Base-by-base conservation (phyloP, 2,329 filamentous ascomycete genomes). In the Botrytis deweyae region DNA sequence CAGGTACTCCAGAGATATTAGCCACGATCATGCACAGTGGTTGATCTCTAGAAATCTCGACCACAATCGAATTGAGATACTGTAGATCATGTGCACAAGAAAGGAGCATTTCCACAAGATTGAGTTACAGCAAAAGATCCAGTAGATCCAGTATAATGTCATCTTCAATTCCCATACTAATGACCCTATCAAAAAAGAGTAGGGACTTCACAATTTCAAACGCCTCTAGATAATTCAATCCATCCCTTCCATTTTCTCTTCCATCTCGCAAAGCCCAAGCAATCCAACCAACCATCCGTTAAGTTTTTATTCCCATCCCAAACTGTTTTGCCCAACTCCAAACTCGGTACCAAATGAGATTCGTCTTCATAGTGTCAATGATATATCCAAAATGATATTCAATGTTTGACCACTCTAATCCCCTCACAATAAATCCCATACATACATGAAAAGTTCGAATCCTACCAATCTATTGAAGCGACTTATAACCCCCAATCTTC, bases 311-410 rank as follows among this genome's bases (percentile, higher is more conserved):
- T 58, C 52, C 49, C 66, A 40, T 69, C 38, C 65, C 66, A 69
- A 33, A 59, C n/a, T 69, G 3, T 33, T 55, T 40, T 33, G 10
- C 49, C 66, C 49, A 69, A 69, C 66, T 69, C 66, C 66, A 69
- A 58, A 58, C 12, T 42, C 49, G n/a, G 14, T 33, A 42, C n/a
- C 18, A 69, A 44, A 59, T 29, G 66, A 69, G 49, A 22, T 69
- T 69, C 18, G n/a, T 69, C 36, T 58, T 58, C 49, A 38, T 58
- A 58, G 66, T 38, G 16, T 58, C 66, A 69, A 66, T 58, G 49
- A 69, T 42, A 65, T 16, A 69, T 59, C n/a, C 66, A 69, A 58
- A 58, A 69, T 58, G 66, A 59, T 69, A 69, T 69, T 69, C 66
- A 58, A 69, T 69, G 49, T 58, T 58, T 69, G 38, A 25, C 49